Conservation (phyloP, 148 eudicot genomes). For the Heliamphora exappendiculata region DNA sequence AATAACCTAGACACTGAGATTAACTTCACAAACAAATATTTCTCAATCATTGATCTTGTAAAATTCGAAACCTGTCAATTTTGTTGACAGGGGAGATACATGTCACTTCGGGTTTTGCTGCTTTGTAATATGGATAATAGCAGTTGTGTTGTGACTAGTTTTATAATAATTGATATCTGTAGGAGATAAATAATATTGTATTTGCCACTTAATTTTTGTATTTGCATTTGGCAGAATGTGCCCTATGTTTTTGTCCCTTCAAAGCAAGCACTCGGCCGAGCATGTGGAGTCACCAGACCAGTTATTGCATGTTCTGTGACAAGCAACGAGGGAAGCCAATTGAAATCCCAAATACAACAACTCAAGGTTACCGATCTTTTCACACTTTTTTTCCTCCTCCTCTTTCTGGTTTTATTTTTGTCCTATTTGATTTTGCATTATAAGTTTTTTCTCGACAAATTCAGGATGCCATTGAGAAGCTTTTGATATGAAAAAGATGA, state of each 20-base stretch:
- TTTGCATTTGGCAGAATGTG: slow-evolving; percentile 55
- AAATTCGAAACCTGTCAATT: too few relatives aligned
- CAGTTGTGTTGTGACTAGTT: too few relatives aligned
- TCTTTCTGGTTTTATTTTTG: neutral
- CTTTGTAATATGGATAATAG: too few relatives aligned
- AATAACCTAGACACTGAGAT: too few relatives aligned
- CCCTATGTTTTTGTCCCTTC: slow-evolving; percentile 94
- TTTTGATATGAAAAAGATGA: slow-evolving; percentile 46
- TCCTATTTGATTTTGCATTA: neutral
- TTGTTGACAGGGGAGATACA: too few relatives aligned
- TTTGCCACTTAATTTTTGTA: too few relatives aligned
- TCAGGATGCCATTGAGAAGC: slow-evolving; percentile 92
- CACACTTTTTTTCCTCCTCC: neutral
- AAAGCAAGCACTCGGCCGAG: slow-evolving; percentile 93
- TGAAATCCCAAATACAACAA: slow-evolving; percentile 83
- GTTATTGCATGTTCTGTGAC: slow-evolving; percentile 97
- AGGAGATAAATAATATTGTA: too few relatives aligned
- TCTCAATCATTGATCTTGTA: too few relatives aligned
- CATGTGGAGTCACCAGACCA: slow-evolving; percentile 87
- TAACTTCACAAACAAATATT: too few relatives aligned
- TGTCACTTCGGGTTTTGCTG: too few relatives aligned
- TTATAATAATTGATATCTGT: neutral
- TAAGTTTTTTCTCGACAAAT: slow-evolving; percentile 2
- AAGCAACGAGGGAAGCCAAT: slow-evolving; percentile 84
- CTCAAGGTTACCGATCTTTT: too few relatives aligned